These are phyloP conservation scores for Hypoxylon sp. DNA, from an alignment of 2,329 filamentous ascomycete genomes.

Conservation along the genomic window DNA sequence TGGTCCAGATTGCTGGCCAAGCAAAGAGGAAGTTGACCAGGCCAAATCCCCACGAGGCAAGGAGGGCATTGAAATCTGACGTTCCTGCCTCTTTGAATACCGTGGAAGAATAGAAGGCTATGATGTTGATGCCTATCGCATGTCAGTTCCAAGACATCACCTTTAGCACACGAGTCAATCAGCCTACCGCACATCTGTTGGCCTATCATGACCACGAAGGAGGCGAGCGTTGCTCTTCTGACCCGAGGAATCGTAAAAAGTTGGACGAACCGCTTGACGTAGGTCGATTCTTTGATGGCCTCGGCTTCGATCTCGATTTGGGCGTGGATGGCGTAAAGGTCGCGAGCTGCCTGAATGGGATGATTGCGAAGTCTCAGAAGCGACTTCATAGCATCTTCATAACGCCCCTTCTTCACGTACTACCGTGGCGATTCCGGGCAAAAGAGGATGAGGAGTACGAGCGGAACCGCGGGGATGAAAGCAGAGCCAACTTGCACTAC, in stretches of 20 bases:
- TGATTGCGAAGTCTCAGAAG: constrained; percentile 60
- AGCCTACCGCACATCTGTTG: constrained; percentile 69
- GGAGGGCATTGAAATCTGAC: constrained; percentile 54
- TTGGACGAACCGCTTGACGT: constrained; percentile 51
- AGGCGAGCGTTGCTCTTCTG: constrained; percentile 72
- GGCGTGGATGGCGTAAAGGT: constrained; percentile 51
- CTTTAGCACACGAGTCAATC: too few relatives aligned
- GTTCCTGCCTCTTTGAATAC: constrained; percentile 60
- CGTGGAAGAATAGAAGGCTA: constrained; percentile 61
- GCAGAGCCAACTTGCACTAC: constrained; percentile 45
- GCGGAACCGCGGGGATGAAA: constrained; percentile 43
- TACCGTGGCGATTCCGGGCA: constrained; percentile 62
- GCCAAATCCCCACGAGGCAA: constrained; percentile 59
- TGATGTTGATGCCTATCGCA: constrained; percentile 57
- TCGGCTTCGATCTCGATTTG: constrained; percentile 61
- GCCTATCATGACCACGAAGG: constrained; percentile 74
- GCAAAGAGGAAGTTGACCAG: constrained; percentile 73
- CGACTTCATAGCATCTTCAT: constrained; percentile 59
- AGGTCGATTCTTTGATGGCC: constrained; percentile 37
- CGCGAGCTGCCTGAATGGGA: constrained; percentile 65
- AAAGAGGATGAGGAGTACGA: constrained; percentile 41
- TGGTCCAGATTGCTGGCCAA: constrained; percentile 74
- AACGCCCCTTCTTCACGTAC: constrained; percentile 61
- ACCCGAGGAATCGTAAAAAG: constrained; percentile 69
- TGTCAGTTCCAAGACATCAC: constrained; percentile 4